A percentile compares a stretch with the other conserved stretches of the same genome.
phyloP scores from a whole-genome alignment of 2,329 filamentous ascomycete genomes.

The Aspergillus phoenicis region DNA sequence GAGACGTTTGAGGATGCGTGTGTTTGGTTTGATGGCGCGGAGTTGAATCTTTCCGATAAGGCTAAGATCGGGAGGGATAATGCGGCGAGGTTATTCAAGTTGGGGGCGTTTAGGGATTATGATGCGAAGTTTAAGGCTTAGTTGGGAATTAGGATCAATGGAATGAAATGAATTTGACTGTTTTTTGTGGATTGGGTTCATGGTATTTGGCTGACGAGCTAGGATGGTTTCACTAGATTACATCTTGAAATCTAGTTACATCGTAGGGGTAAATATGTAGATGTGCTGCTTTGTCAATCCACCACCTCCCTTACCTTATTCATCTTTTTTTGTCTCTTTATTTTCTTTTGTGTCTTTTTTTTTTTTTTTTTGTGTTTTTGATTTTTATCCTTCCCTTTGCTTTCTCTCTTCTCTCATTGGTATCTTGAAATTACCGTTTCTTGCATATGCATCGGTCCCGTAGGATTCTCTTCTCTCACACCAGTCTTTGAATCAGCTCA shows the following conservation, averaged over 20 bases:
- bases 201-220: not conserved
- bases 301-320: too few relatives aligned
- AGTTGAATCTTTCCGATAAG: conserved; percentile 41
- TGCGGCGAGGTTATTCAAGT: conserved; percentile 48
- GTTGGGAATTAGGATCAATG: not conserved
- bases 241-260: not conserved
- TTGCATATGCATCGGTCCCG: too few relatives aligned
- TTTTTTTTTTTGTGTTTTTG: not conserved
- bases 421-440: not conserved
- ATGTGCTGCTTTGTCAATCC: not conserved
- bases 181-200: not conserved
- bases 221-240: not conserved
- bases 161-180: not conserved
- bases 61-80: conserved; percentile 52
- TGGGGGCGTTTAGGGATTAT: conserved; percentile 38
- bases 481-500: too few relatives aligned
- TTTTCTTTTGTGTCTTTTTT: not conserved
- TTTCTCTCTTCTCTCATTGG: not conserved
- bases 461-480: too few relatives aligned
- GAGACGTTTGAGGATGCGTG: conserved; percentile 47
- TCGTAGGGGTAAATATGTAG: not conserved
- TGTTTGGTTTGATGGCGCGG: conserved; percentile 47
- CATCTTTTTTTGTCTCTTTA: not conserved
- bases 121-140: conserved; percentile 20
- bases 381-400: not conserved